phyloP scores from a whole-genome alignment of 495 filamentous ascomycete species.

The Aspergillus avenaceus region DNA sequence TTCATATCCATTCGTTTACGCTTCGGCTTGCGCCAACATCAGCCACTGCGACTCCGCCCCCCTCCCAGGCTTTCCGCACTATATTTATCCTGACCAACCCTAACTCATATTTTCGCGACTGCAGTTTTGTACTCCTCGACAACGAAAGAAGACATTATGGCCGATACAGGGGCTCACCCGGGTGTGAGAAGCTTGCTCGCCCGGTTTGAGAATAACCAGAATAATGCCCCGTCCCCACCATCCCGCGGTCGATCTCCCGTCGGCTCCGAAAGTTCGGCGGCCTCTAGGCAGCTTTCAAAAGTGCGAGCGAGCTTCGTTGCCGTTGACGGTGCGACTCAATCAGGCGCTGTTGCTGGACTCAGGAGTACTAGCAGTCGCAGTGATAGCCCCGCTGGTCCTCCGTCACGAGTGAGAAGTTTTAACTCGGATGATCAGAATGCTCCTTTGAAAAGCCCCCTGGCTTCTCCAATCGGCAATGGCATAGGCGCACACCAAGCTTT shows the following conservation, averaged over 20 bases:
- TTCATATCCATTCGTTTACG: too few species aligned
- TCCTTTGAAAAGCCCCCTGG: constrained; percentile 25
- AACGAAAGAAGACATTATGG: constrained; percentile 34
- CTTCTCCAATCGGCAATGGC: constrained; percentile 23
- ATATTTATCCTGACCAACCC: too few species aligned
- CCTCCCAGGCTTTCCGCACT: neutral
- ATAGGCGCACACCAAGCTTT: too few species aligned
- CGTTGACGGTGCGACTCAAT: constrained; percentile 52
- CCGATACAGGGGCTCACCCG: constrained; percentile 42
- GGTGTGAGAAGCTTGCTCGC: constrained; percentile 74
- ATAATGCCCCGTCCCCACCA: constrained; percentile 52
- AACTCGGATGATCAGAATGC: constrained; percentile 30
- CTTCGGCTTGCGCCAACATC: neutral
- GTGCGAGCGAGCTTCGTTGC: constrained; percentile 81
- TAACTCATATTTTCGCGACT: neutral
- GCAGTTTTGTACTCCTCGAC: neutral
- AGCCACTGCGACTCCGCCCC: neutral
- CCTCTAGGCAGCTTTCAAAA: constrained; percentile 64
- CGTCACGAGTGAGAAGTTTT: constrained; percentile 30
- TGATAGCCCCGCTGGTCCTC: constrained; percentile 27
- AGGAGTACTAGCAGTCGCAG: constrained; percentile 32
- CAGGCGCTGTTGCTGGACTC: constrained; percentile 30
- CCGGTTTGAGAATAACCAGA: constrained; percentile 76
- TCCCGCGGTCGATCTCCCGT: constrained; percentile 72
- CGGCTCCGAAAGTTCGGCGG: constrained; percentile 38